Evolutionary conservation across 2,329 filamentous ascomycete genomes (phyloP).

Genomic region (Pezicula rhizophila): DNA sequence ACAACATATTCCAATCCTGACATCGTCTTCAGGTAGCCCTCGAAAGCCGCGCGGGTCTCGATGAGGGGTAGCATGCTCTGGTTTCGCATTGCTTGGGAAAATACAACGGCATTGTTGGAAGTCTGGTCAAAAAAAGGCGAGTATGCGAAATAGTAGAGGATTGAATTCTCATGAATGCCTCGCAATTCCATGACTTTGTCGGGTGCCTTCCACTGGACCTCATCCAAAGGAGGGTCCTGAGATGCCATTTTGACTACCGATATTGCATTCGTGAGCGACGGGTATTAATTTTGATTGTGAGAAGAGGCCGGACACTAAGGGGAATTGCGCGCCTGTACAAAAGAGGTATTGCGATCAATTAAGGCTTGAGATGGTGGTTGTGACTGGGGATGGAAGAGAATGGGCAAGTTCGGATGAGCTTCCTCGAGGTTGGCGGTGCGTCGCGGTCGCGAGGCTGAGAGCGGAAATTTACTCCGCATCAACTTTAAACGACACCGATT

Average conservation of each 20-base stretch:
- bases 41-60: constrained; percentile 56
- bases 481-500: too few species aligned
- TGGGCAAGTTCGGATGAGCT: too few species aligned
- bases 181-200: constrained; percentile 44
- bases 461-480: too few species aligned
- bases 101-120: constrained; percentile 61
- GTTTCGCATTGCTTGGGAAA: constrained; percentile 57
- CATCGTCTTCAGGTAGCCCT: constrained; percentile 57
- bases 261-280: too few species aligned
- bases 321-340: too few species aligned
- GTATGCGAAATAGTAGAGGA: constrained; percentile 62
- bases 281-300: too few species aligned
- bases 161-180: constrained; percentile 54
- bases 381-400: too few species aligned
- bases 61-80: constrained; percentile 50
- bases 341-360: too few species aligned
- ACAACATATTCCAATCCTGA: constrained; percentile 62
- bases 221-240: constrained; percentile 52
- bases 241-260: constrained; percentile 32
- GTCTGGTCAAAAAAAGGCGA: constrained; percentile 64
- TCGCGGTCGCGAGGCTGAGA: too few species aligned
- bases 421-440: too few species aligned
- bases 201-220: constrained; percentile 60
- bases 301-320: too few species aligned
- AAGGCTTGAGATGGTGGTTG: too few species aligned